A percentile compares a stretch with the other conserved stretches of the same genome.
Evolutionary conservation across 768 basidiomycete species (phyloP).

Genomic region (Boletus rubroflammeus): DNA sequence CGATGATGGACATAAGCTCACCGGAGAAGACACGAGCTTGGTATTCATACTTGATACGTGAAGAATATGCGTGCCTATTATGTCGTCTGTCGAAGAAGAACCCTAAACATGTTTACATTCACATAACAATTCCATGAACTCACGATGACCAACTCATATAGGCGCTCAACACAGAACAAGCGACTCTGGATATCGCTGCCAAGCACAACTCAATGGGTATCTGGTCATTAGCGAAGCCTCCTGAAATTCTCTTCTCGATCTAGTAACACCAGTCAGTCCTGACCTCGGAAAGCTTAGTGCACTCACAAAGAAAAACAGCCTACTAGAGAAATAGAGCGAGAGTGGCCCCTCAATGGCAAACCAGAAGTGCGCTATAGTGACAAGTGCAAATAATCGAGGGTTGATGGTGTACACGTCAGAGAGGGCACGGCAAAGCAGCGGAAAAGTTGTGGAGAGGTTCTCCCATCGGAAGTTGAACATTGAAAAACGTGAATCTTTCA

Average conservation of each 20-base stretch:
- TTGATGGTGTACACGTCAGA: slow-evolving; percentile 23
- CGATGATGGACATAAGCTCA: neutral
- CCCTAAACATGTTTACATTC: neutral
- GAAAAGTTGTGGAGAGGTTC: neutral
- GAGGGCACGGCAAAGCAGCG: slow-evolving; percentile 14
- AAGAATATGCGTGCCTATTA: slow-evolving; percentile 2
- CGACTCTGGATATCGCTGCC: slow-evolving; percentile 10
- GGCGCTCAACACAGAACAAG: slow-evolving; percentile 16
- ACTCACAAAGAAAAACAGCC: slow-evolving; percentile 21
- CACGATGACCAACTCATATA: slow-evolving; percentile 18
- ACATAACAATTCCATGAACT: neutral
- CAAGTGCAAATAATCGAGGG: slow-evolving; percentile 15
- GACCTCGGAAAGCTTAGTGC: neutral
- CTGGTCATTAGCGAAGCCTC: neutral
- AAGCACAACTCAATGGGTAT: slow-evolving; percentile 5
- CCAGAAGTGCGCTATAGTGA: slow-evolving; percentile 15
- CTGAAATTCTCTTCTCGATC: slow-evolving; percentile 21
- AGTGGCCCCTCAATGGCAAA: slow-evolving; percentile 16
- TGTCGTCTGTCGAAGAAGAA: slow-evolving; percentile 1
- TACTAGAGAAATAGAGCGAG: slow-evolving; percentile 23
- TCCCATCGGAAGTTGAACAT: slow-evolving; percentile 10
- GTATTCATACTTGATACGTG: slow-evolving; percentile 20
- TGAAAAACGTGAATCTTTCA: slow-evolving; percentile 6
- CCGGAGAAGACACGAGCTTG: slow-evolving; percentile 22
- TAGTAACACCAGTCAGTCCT: neutral